A percentile compares a stretch with the other conserved stretches of the same genome.
These are phyloP conservation scores for Talinum fruticosum DNA, from an alignment of 148 eudicot genomes.

Conservation along the genomic window DNA sequence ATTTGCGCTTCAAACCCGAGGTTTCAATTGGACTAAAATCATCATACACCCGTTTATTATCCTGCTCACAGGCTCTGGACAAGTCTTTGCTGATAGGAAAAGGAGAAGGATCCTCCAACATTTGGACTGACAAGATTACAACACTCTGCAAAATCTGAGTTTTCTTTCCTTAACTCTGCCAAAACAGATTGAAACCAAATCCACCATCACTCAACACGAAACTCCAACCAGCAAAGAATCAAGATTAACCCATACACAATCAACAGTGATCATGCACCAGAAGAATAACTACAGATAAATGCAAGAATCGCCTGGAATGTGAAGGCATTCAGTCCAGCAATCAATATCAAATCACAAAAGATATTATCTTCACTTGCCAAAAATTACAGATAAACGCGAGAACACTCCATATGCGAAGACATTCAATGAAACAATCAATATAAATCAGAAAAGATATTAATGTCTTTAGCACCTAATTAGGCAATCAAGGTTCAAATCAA, in stretches of 20 bases:
- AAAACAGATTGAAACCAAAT: slow-evolving; percentile 13
- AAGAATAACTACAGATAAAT: not conserved
- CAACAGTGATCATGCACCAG: slow-evolving; percentile 2
- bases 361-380: not conserved
- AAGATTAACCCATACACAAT: not conserved
- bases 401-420: too few relatives aligned
- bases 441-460: too few relatives aligned
- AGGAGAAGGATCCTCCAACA: slow-evolving; percentile 54
- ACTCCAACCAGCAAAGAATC: not conserved
- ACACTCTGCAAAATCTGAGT: not conserved
- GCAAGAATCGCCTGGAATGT: not conserved
- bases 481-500: not conserved
- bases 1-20: slow-evolving; percentile 23
- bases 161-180: slow-evolving; percentile 15
- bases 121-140: slow-evolving; percentile 9
- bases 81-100: slow-evolving; percentile 34
- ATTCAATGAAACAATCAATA: too few relatives aligned
- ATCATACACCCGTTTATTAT: slow-evolving; percentile 34
- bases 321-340: not conserved
- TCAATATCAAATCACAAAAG: not conserved
- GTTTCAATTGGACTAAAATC: slow-evolving; percentile 21
- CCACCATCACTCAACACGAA: not conserved
- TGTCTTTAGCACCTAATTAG: too few relatives aligned
- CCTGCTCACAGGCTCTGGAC: slow-evolving; percentile 44
- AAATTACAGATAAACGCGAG: too few relatives aligned